phyloP scores from a whole-genome alignment of 805 yeast genomes.

The Candida suzukii region DNA sequence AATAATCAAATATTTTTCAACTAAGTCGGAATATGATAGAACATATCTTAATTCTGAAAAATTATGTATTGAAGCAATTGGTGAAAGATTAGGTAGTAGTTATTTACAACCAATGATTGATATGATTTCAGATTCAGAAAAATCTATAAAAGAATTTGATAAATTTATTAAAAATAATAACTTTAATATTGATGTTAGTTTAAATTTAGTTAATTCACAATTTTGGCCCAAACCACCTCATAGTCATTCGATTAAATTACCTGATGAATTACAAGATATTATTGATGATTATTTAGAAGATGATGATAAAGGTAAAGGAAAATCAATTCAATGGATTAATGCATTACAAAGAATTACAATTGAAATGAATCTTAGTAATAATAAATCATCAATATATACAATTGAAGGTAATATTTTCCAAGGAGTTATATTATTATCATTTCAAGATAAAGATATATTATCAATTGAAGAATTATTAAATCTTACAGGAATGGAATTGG shows the following conservation, averaged over 20 bases:
- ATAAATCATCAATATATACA: conserved; percentile 18
- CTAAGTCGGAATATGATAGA: no score
- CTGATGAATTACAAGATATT: no score
- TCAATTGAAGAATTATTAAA: conserved; percentile 16
- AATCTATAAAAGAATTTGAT: no score
- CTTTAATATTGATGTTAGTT: no score
- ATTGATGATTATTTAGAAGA: not conserved
- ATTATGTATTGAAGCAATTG: no score
- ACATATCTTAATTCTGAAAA: no score
- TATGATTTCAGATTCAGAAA: no score
- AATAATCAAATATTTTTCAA: no score
- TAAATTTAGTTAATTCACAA: no score
- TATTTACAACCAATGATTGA: no score
- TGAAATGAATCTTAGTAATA: conserved; percentile 24
- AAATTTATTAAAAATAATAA: no score
- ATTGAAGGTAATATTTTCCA: conserved; percentile 35
- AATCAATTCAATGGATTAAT: conserved; percentile 33
- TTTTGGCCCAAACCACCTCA: not conserved
- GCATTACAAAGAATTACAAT: conserved; percentile 34
- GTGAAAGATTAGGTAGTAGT: no score
- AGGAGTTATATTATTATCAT: conserved; percentile 32
- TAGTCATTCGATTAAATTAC: not conserved
- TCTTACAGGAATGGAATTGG: conserved; percentile 26
- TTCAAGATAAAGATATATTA: conserved; percentile 14
- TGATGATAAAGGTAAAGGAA: not conserved